Percentiles rank a stretch among this genome's conserved stretches.
phyloP scores from a whole-genome alignment of 352 stramenopile genomes.

The Phytophthora multivora region DNA sequence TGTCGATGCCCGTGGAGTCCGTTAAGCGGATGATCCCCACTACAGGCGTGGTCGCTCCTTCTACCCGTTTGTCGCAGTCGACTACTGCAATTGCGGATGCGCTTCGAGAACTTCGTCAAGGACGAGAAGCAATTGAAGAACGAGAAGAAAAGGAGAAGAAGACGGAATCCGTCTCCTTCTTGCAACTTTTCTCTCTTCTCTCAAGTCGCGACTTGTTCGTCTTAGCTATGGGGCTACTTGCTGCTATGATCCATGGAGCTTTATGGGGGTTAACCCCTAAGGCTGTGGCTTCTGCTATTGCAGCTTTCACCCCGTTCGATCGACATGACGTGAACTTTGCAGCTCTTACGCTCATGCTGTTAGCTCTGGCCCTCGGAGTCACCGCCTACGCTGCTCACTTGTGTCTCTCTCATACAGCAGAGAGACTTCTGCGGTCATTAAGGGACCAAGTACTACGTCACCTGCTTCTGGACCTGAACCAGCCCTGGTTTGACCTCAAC shows the following conservation, averaged over 20 bases:
- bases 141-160: background rate
- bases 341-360: slow-evolving; percentile 24
- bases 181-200: slow-evolving; percentile 11
- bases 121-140: slow-evolving; percentile 12
- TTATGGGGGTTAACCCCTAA: slow-evolving; percentile 19
- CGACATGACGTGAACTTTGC: slow-evolving; percentile 13
- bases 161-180: slow-evolving; percentile 12
- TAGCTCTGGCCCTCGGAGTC: slow-evolving; percentile 18
- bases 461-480: slow-evolving; percentile 23
- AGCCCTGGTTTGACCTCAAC: slow-evolving; percentile 29
- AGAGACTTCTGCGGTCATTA: slow-evolving; percentile 19
- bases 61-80: slow-evolving; percentile 4
- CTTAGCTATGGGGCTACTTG: slow-evolving; percentile 25
- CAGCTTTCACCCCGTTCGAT: slow-evolving; percentile 23
- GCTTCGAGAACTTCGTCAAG: slow-evolving; percentile 28
- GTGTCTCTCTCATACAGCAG: slow-evolving; percentile 27
- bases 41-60: slow-evolving; percentile 15
- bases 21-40: slow-evolving; percentile 20
- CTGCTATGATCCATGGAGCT: slow-evolving; percentile 20
- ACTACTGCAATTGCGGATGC: slow-evolving; percentile 23
- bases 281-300: slow-evolving; percentile 3
- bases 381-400: slow-evolving; percentile 31
- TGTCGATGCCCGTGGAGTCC: slow-evolving; percentile 30
- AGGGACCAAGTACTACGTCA: slow-evolving; percentile 29
- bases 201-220: slow-evolving; percentile 24